Conservation (phyloP, 1,139 yeast genomes). For the Hanseniaspora sp. region DNA sequence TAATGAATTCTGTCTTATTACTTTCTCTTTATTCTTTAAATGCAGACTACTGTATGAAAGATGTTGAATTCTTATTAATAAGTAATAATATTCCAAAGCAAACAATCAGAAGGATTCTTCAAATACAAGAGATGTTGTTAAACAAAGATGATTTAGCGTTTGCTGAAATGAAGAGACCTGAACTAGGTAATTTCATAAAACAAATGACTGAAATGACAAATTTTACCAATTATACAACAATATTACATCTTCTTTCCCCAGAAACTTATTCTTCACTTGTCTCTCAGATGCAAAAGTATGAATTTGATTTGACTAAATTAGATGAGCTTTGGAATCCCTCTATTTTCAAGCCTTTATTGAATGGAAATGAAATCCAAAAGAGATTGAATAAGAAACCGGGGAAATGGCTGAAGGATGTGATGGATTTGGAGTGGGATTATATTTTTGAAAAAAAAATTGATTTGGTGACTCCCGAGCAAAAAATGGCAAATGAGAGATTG, state of each 20-base stretch:
- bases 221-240: not conserved
- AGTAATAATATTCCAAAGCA: conserved; percentile 1
- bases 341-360: conserved; percentile 42
- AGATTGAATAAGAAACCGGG: conserved; percentile 58
- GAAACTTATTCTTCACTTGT: not conserved
- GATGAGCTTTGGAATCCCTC: not conserved
- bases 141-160: not conserved
- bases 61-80: not conserved
- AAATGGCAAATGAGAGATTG: conserved; percentile 21
- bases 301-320: not conserved
- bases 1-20: conserved; percentile 18
- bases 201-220: not conserved
- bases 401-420: conserved; percentile 63
- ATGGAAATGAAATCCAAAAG: conserved; percentile 56
- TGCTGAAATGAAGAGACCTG: not conserved
- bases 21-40: not conserved
- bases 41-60: not conserved
- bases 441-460: conserved; percentile 31
- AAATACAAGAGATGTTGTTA: not conserved
- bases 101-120: not conserved
- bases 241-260: not conserved
- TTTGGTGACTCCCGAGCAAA: not conserved
- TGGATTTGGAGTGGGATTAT: conserved; percentile 66
- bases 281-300: not conserved
- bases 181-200: not conserved